Base-by-base conservation (phyloP, 148 eudicot species). In the Rhododendron ferrugineum region DNA sequence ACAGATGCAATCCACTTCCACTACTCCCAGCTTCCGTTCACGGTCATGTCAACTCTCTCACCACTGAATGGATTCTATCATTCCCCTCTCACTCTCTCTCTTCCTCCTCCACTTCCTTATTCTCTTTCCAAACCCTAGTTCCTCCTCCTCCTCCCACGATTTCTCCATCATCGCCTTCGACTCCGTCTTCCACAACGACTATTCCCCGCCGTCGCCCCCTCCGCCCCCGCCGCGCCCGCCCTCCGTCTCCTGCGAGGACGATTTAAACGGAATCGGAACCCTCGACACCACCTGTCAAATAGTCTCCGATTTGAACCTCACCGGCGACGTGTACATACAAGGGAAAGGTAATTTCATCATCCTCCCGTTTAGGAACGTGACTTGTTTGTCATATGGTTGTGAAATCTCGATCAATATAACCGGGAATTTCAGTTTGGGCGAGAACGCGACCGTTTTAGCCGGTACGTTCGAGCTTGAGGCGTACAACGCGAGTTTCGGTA, bases 181-280 rank as follows among this genome's bases (percentile, higher is more conserved):
- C 22, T 16, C 22, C 20, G 74, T 91, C 9, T 86, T 87, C 82
- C 90, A 89, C 86, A 90, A 90, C 72, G 97, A 95, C 81, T 97
- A 95, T 87, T 88, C 98, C 3, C 99, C 99, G 66, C 98, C 98
- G 2, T 85, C 99, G 70, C 98, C 98, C 64, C 96, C 99, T 50
- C 98, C 98, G 76, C 96, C 99, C 0, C 99, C 99, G 0, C 99
- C 99, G 6, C 98, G 93, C 87, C 98, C 96, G 11, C 98, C 99
- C 89, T 88, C 98, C 54, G 94, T 93, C 18, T 88, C 98, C 0
- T 97, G 99, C 85, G 95, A 91, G 86, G 92, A 87, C 68, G 99
- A 95, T 89, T 91, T 97, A 23, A 94, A 90, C 9, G 99, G 99
- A 0, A 90, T 95, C 11, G 98, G 99, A 4, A 85, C 94, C 0